Percentiles rank a stretch among this genome's conserved stretches.
These are phyloP conservation scores for Mortierella sp. DNA, from an alignment of 371 early-diverging fungal genomes.

Conservation along the genomic window DNA sequence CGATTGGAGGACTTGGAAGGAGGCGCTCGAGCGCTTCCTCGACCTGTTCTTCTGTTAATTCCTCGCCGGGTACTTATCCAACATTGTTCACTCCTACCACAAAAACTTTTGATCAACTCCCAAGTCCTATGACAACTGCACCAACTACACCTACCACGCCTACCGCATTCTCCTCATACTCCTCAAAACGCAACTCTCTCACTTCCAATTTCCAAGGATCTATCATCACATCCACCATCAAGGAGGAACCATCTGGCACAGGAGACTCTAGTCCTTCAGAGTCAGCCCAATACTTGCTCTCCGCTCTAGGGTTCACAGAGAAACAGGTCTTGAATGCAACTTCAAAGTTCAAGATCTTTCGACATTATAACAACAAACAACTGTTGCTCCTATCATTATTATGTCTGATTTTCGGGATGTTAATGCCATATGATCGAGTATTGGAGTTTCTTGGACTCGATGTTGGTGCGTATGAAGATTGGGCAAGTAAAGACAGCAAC, in stretches of 20 bases:
- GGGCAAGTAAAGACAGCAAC: too few relatives aligned
- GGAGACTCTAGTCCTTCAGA: neutral
- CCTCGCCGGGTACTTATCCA: constrained; percentile 40
- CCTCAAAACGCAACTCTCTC: constrained; percentile 25
- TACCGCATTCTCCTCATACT: neutral
- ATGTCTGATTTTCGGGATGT: constrained; percentile 28
- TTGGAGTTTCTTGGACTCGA: neutral
- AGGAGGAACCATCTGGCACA: constrained; percentile 10
- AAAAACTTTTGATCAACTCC: constrained; percentile 5
- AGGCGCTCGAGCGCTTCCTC: constrained; percentile 35
- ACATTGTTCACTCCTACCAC: constrained; percentile 14
- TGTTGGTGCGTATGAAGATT: too few relatives aligned
- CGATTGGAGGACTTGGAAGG: constrained; percentile 32
- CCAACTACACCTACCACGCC: constrained; percentile 8
- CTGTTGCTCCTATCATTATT: constrained; percentile 18
- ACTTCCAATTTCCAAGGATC: neutral
- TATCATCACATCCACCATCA: constrained; percentile 12
- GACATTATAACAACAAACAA: constrained; percentile 13
- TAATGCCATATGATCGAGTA: constrained; percentile 20
- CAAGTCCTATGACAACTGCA: constrained; percentile 13
- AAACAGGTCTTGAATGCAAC: neutral
- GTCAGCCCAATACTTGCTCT: neutral
- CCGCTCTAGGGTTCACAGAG: constrained; percentile 1
- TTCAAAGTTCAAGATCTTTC: constrained; percentile 9
- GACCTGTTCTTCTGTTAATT: constrained; percentile 21